These are phyloP conservation scores for Epichloe bromicola DNA, from an alignment of 2,329 filamentous ascomycete genomes.

Conservation along the genomic window DNA sequence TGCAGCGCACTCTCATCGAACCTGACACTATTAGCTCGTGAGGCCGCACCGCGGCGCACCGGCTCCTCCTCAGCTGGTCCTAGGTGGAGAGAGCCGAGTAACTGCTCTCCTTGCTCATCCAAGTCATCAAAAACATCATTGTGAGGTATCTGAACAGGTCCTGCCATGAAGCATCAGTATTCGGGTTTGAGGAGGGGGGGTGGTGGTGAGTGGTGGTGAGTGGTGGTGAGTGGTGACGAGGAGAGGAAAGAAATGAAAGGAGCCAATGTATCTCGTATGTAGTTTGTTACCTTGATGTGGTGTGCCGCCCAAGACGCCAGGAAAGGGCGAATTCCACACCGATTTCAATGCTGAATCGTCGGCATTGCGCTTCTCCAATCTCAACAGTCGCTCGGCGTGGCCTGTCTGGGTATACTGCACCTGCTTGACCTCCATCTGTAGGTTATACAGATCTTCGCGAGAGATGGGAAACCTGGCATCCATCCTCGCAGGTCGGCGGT, in stretches of 20 bases:
- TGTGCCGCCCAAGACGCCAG: constrained; percentile 68
- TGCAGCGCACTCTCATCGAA: constrained; percentile 95
- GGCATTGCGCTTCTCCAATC: constrained; percentile 53
- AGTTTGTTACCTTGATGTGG: constrained; percentile 67
- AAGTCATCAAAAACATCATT: constrained; percentile 81
- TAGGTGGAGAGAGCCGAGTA: constrained; percentile 69
- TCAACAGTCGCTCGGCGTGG: constrained; percentile 47
- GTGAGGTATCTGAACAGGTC: constrained; percentile 65
- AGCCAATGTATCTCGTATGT: not conserved
- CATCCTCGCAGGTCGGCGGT: constrained; percentile 33
- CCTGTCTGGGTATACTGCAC: constrained; percentile 49
- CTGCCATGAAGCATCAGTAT: constrained; percentile 29
- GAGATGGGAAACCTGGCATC: constrained; percentile 47
- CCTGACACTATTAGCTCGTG: constrained; percentile 88
- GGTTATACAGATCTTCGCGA: constrained; percentile 52
- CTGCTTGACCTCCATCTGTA: constrained; percentile 60
- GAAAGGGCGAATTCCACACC: constrained; percentile 89
- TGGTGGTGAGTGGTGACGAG: not conserved
- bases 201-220: too few relatives aligned
- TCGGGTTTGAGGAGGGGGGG: not conserved
- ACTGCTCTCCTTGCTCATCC: constrained; percentile 71
- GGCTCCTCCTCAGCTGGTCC: constrained; percentile 74
- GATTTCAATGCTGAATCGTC: constrained; percentile 63
- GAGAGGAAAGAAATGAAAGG: not conserved
- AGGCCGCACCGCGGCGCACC: constrained; percentile 72